Conservation (phyloP, 352 stramenopile genomes). For the Phytophthora aleatoria region DNA sequence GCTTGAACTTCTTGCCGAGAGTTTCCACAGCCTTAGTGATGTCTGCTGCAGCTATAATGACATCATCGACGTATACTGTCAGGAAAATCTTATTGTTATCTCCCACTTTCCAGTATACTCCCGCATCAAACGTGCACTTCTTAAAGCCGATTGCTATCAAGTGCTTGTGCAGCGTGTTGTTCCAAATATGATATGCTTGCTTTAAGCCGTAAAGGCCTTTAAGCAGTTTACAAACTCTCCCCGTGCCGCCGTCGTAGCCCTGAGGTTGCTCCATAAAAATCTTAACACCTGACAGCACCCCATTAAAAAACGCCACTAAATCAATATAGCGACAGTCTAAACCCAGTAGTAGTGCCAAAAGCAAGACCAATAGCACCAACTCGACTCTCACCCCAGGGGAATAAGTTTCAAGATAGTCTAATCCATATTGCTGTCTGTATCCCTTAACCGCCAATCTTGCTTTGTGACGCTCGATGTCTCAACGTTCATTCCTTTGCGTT, state of each 20-base stretch:
- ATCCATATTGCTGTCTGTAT: not conserved
- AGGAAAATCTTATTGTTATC: no score
- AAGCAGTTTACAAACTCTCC: not conserved
- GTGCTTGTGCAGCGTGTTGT: slow-evolving; percentile 5
- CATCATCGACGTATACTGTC: no score
- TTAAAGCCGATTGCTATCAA: not conserved
- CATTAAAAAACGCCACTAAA: not conserved
- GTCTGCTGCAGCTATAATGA: no score
- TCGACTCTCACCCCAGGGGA: not conserved
- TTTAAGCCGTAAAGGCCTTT: slow-evolving; percentile 11
- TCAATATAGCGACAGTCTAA: not conserved
- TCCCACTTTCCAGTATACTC: not conserved
- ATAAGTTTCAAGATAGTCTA: not conserved
- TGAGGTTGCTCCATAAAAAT: not conserved
- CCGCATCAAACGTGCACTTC: not conserved
- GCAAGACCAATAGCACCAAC: not conserved
- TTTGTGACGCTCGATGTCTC: not conserved
- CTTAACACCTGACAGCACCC: not conserved
- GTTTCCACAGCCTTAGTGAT: not conserved
- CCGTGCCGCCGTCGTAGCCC: not conserved
- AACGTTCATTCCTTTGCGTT: not conserved
- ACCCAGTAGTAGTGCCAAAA: not conserved
- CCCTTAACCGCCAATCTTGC: not conserved
- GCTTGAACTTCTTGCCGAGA: not conserved
- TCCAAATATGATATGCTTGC: slow-evolving; percentile 5